Conservation (phyloP, 768 basidiomycete species). For the Floccularia luteovirens region DNA sequence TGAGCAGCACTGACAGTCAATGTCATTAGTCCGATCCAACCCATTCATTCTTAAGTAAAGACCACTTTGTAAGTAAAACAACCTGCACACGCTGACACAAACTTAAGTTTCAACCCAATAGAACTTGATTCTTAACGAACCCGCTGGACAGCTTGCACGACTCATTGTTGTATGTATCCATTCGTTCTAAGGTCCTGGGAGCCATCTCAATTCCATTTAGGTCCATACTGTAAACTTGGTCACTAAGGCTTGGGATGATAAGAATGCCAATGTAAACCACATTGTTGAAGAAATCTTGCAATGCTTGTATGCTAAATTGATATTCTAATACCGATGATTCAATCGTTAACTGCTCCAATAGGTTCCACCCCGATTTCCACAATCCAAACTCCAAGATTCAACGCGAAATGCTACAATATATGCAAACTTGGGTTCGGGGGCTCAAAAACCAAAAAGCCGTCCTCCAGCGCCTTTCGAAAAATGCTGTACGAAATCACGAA, state of each 20-base stretch:
- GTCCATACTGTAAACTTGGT: conserved; percentile 61
- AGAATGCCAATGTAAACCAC: conserved; percentile 44
- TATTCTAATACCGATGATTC: background rate
- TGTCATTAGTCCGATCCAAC: conserved; percentile 68
- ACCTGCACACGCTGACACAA: background rate
- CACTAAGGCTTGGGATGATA: conserved; percentile 78
- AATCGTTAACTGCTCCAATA: conserved; percentile 14
- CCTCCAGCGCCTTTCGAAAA: conserved; percentile 52
- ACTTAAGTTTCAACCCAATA: conserved; percentile 16
- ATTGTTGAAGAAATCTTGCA: conserved; percentile 57
- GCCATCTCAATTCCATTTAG: conserved; percentile 19
- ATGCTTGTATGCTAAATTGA: conserved; percentile 45
- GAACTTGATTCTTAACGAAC: conserved; percentile 79
- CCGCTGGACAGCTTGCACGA: conserved; percentile 69
- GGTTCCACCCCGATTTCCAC: conserved; percentile 84
- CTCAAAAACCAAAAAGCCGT: conserved; percentile 40
- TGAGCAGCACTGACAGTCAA: conserved; percentile 1
- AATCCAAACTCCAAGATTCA: conserved; percentile 57
- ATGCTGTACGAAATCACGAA: conserved; percentile 63
- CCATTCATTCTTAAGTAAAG: conserved; percentile 84
- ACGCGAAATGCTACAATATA: conserved; percentile 65
- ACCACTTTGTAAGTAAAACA: conserved; percentile 64
- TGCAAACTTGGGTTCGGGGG: conserved; percentile 53
- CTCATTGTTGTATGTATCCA: conserved; percentile 52
- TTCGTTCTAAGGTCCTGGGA: background rate